Conservation (phyloP, 306 rosid genomes). For the Sicyos edulis region DNA sequence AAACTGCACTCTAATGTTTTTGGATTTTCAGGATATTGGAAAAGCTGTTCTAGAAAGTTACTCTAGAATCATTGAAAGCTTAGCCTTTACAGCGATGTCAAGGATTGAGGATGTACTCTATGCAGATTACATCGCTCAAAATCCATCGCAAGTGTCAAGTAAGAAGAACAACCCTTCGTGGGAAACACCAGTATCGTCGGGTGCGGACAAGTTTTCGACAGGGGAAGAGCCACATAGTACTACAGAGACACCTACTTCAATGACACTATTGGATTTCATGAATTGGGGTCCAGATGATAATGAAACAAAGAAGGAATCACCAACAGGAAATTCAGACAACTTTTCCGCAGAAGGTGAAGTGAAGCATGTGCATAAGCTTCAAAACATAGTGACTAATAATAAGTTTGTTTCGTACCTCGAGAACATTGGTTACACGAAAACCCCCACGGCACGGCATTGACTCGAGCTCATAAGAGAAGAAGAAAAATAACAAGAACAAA, state of each 20-base stretch:
- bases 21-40: conserved; percentile 69
- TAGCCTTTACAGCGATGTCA: conserved; percentile 84
- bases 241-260: conserved; percentile 39
- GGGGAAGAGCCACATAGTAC: conserved; percentile 36
- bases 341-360: background rate
- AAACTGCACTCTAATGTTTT: background rate
- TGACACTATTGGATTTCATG: conserved; percentile 91
- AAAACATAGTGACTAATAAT: conserved; percentile 26
- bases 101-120: conserved; percentile 82
- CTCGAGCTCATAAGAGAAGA: background rate
- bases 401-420: conserved; percentile 77
- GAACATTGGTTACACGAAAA: conserved; percentile 62
- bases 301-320: conserved; percentile 36
- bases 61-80: conserved; percentile 87
- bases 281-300: conserved; percentile 63
- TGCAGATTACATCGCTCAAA: conserved; percentile 57
- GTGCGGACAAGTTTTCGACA: conserved; percentile 32
- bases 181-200: conserved; percentile 25
- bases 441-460: conserved; percentile 85
- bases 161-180: conserved; percentile 19
- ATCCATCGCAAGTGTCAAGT: conserved; percentile 30
- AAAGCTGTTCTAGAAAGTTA: conserved; percentile 96
- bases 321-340: conserved; percentile 18
- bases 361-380: conserved; percentile 24
- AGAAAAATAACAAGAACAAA: background rate